Evolutionary conservation across 2,329 filamentous ascomycete genomes (phyloP), one percentile per base, ranked within the genome.

Genomic region (Exophiala mesophila): DNA sequence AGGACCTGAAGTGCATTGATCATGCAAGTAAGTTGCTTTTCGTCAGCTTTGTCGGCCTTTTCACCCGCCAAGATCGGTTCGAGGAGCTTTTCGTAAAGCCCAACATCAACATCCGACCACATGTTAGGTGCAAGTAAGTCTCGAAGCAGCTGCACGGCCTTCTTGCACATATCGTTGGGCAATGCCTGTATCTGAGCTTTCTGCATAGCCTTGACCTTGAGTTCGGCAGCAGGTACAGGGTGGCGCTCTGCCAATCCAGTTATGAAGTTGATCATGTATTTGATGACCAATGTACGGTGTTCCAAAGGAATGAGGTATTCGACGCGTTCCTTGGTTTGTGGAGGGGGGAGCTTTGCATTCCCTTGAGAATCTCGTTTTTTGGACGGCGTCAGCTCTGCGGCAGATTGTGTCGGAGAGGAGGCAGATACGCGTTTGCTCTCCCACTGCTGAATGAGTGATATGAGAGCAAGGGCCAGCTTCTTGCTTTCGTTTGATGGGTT

Each of bases 221-320:
- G 31, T 15, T 56, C 55, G 10, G 78, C 74, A 16, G 84, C 85
- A 10, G 83, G 83, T 16, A 88, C 77, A 15, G 82, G 81, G 60
- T 85, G 96, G 23, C 89, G 80, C 63, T 97, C 92, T 13, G 85
- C 83, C 16, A 96, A 73, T 37, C 88, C 85, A 1, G 88, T 89
- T 55, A 97, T 95, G 64, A 97, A 97, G 47, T 92, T 86, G 20
- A 97, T 85, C 21, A 98, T 76, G 59, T 97, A 98, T 64, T 95
- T 96, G 35, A 96, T 77, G 70, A 98, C 83, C 63, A 88, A 83
- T 31, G 82, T 76, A 15, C 89, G 79, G 40, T 85, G 79, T 1
- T 76, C 62, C 1, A 75, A 61, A 6, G 84, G 78, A 18, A 90
- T 81, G 48, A 77, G 72, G 54, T 85, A 89, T 42, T 88, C 85